These are phyloP conservation scores for Tuber magnatum DNA, from an alignment of 495 filamentous ascomycete genomes.

Conservation along the genomic window DNA sequence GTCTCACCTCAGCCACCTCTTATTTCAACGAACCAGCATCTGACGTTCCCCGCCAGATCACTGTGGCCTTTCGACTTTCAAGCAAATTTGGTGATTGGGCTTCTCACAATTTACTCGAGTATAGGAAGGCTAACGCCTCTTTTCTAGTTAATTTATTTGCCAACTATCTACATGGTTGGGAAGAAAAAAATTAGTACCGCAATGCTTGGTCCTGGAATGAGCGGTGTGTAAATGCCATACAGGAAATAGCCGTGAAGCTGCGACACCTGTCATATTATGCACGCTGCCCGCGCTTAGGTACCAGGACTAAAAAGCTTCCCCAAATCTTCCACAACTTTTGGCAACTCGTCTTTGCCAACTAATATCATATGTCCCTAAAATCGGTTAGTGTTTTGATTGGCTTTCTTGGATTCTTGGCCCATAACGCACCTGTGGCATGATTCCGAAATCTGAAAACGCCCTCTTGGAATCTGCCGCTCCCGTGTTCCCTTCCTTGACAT, in stretches of 20 bases:
- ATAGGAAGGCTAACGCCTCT: background rate
- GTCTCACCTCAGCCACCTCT: background rate
- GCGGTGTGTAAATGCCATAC: background rate
- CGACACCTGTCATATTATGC: background rate
- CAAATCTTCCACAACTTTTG: constrained; percentile 22
- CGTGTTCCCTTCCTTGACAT: constrained; percentile 67
- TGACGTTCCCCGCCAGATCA: background rate
- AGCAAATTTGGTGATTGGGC: background rate
- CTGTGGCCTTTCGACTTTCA: background rate
- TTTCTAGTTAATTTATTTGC: background rate
- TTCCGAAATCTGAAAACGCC: constrained; percentile 87
- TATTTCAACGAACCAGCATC: background rate
- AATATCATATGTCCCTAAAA: constrained; percentile 56
- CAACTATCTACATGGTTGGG: background rate
- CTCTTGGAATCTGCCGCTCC: constrained; percentile 81
- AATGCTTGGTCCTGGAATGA: background rate
- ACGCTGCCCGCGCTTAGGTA: background rate
- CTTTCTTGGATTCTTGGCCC: background rate
- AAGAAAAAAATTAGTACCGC: background rate
- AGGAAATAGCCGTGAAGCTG: background rate
- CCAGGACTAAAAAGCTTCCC: constrained; percentile 18
- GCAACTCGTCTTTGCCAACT: constrained; percentile 61
- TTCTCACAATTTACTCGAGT: background rate
- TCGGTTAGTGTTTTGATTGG: background rate
- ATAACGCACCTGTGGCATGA: constrained; percentile 57